Evolutionary conservation across 2,329 filamentous ascomycete species (phyloP), one percentile per base, ranked within the genome.

Genomic region (Hymenoscyphus fraxineus): DNA sequence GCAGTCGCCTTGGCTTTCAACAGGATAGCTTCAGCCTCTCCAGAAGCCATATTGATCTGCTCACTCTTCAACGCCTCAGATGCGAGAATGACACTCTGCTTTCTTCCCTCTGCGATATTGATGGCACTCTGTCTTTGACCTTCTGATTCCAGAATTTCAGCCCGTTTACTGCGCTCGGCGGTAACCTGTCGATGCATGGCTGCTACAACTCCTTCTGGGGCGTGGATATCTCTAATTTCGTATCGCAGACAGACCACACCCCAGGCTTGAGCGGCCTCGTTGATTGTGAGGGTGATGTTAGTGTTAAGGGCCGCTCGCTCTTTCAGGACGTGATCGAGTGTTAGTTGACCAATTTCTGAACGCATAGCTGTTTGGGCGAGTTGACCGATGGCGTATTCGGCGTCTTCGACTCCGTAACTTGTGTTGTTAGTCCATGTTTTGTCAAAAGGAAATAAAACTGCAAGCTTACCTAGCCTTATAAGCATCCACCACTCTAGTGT

Each of bases 101-200:
- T 99, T 78, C 89, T 88, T 77, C 95, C 95, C 82, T 99, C 95
- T 63, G 95, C 95, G 71, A 99, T 97, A 78, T 99, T 99, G 85
- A 99, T 99, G 47, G 95, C 95, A 73, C 89, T 94, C 80, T 99
- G 95, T 68, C 95, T 85, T 80, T 99, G 95, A 79, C 95, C 95
- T 76, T 99, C 95, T 0, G 92, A 97, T 65, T 99, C 95, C 58
- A 99, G 83, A 73, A 99, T 99, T 80, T 99, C 95, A 64, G 95
- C 95, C 69, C 95, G 90, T 85, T 99, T 99, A 74, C 91, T 96
- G 54, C 95, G 90, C 81, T 99, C 95, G 19, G 95, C 95, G 0
- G 95, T 98, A 60, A 99, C 95, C 77, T 98, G 94, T 69, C 95
- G 87, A 81, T 99, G 95, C 95, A 99, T 99, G 73, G 95, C 95